phyloP scores from a whole-genome alignment of 2,329 filamentous ascomycete species.

The Aspergillus pseudoterreus region DNA sequence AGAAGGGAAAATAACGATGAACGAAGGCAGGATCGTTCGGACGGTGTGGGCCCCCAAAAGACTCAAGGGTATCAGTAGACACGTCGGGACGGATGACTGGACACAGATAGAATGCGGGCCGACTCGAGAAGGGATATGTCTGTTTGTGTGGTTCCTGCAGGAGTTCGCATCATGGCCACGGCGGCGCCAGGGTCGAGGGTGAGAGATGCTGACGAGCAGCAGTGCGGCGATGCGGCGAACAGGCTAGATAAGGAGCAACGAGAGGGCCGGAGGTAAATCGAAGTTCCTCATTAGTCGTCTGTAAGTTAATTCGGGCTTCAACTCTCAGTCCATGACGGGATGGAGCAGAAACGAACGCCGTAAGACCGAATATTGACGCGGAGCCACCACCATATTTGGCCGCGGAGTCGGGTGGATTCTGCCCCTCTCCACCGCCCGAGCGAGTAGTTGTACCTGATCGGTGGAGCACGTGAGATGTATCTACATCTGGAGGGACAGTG shows the following conservation, averaged over 20 bases:
- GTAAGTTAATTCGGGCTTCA: not conserved
- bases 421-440: not conserved
- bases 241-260: not conserved
- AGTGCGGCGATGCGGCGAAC: not conserved
- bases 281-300: not conserved
- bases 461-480: not conserved
- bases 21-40: not conserved
- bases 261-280: not conserved
- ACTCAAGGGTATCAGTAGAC: slow-evolving; percentile 5
- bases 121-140: slow-evolving; percentile 17
- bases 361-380: no score
- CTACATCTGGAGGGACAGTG: no score
- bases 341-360: no score
- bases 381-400: not conserved
- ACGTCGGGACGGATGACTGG: slow-evolving; percentile 1
- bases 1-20: not conserved
- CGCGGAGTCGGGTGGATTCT: not conserved
- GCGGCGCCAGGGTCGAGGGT: slow-evolving; percentile 10
- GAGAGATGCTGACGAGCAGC: slow-evolving; percentile 4
- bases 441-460: not conserved
- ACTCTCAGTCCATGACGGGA: not conserved
- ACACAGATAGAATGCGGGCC: slow-evolving; percentile 9
- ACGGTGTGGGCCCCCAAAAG: not conserved
- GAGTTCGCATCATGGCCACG: slow-evolving; percentile 27
- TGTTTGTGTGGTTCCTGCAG: slow-evolving; percentile 21